Base-by-base conservation (phyloP, 2,329 filamentous ascomycete genomes). In the Aspergillus ibericus region DNA sequence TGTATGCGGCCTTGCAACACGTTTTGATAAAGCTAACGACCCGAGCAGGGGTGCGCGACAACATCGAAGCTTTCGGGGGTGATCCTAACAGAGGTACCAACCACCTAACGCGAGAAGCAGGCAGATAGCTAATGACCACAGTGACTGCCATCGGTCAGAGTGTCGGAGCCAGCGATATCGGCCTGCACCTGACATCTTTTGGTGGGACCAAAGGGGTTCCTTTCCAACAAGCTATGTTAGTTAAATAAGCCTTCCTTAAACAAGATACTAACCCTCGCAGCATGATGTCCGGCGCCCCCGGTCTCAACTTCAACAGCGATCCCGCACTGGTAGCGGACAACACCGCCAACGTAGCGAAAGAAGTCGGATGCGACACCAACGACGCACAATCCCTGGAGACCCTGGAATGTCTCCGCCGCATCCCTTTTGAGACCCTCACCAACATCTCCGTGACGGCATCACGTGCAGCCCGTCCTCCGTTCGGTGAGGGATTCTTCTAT, bases 81-180 rank as follows among this genome's bases (percentile, higher is more conserved):
- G 59, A 66, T 36, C 56, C 62, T 5, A 36, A 48, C 9, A 58
- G 51, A 66, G 63, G 62, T 63, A 51, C 20, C 16, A 15, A 27
- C 34, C n/a, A 5, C 9, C 20, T 32, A 4, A n/a, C 3, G 0
- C 9, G 10, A 18, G 2, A 13, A 32, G 13, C 2, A 35, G 47
- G 13, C 10, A 8, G n/a, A 7, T 15, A 8, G 15, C 27, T 15
- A 34, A 34, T n/a, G 47, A 32, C 34, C 25, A 9, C 56, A 68
- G 66, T 71, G n/a, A 71, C 69, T 18, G 68, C 63, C 1, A 58
- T 71, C 9, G 70, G 70, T 0, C 71, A 74, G 44, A 72, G 70
- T 12, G 70, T 72, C 1, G 70, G 71, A 25, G 68, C 63, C 18
- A 68, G 62, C 16, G 69, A 70, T 51, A 70, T 72, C 40, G 56